Evolutionary conservation across 495 filamentous ascomycete species (phyloP).

Genomic region (Pyronema omphalodes): DNA sequence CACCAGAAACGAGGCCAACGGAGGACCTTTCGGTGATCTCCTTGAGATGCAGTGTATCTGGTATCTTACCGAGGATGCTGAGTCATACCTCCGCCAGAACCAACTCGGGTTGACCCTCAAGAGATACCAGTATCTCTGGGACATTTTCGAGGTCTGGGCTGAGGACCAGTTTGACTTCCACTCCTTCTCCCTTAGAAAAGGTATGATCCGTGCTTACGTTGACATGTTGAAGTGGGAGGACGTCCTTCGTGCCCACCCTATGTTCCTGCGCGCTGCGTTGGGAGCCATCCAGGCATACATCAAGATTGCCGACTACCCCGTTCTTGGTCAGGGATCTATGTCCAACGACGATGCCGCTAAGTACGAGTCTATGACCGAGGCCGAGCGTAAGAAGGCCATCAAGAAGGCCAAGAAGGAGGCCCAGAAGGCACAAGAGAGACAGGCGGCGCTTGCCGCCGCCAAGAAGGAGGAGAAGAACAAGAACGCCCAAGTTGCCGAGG

Average conservation of each 20-base stretch:
- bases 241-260: slow-evolving; percentile 71
- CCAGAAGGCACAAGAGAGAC: slow-evolving; percentile 58
- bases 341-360: slow-evolving; percentile 31
- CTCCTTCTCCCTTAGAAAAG: slow-evolving; percentile 85
- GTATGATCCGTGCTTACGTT: slow-evolving; percentile 83
- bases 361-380: slow-evolving; percentile 38
- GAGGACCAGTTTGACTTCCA: slow-evolving; percentile 99
- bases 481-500: slow-evolving; percentile 31
- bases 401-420: slow-evolving; percentile 93
- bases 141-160: slow-evolving; percentile 92
- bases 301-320: slow-evolving; percentile 56
- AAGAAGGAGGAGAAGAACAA: slow-evolving; percentile 55
- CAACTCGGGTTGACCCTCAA: slow-evolving; percentile 78
- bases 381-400: slow-evolving; percentile 74
- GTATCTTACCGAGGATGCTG: slow-evolving; percentile 89
- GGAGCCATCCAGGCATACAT: slow-evolving; percentile 67
- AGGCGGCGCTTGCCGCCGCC: slow-evolving; percentile 50
- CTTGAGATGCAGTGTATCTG: slow-evolving; percentile 98
- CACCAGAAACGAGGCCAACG: slow-evolving; percentile 73
- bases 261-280: slow-evolving; percentile 73
- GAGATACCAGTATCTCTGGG: slow-evolving; percentile 49
- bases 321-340: slow-evolving; percentile 38
- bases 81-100: slow-evolving; percentile 67
- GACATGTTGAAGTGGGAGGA: slow-evolving; percentile 97
- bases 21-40: slow-evolving; percentile 75